These are phyloP conservation scores for Candolleomyces aberdarensis DNA, from an alignment of 768 basidiomycete species.

Conservation along the genomic window DNA sequence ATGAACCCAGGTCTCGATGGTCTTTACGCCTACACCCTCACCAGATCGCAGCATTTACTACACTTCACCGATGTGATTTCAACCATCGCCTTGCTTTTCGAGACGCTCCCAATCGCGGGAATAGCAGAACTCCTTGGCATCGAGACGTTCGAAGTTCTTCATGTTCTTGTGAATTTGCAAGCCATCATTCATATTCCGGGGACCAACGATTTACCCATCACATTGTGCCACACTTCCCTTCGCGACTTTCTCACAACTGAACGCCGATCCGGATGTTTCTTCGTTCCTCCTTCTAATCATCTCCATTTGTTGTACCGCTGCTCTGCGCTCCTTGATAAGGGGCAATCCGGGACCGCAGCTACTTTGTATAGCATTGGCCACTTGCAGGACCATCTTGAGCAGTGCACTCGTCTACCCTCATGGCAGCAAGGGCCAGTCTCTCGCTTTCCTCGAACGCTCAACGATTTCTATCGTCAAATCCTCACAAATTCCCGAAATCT, in stretches of 20 bases:
- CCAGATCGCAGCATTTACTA: not conserved
- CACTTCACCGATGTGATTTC: not conserved
- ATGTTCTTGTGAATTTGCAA: not conserved
- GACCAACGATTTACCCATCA: not conserved
- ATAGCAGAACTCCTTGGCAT: not conserved
- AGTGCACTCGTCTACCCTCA: too few relatives aligned
- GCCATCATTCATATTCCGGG: not conserved
- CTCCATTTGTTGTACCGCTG: too few relatives aligned
- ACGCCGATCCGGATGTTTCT: not conserved
- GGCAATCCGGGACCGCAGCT: too few relatives aligned
- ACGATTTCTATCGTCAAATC: too few relatives aligned
- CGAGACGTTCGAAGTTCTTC: not conserved
- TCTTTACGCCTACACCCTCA: not conserved
- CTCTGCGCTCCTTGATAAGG: too few relatives aligned
- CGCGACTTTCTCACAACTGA: not conserved
- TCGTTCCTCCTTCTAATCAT: not conserved
- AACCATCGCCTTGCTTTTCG: not conserved
- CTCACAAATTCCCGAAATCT: too few relatives aligned
- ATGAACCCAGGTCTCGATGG: slow-evolving; percentile 1
- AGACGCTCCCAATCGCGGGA: not conserved
- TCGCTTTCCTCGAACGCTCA: too few relatives aligned
- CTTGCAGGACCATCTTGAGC: too few relatives aligned
- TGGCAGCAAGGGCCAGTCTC: too few relatives aligned
- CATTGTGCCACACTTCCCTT: not conserved
- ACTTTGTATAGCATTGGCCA: too few relatives aligned